Conservation (phyloP, 768 basidiomycete species). For the Scleroderma citrinum region DNA sequence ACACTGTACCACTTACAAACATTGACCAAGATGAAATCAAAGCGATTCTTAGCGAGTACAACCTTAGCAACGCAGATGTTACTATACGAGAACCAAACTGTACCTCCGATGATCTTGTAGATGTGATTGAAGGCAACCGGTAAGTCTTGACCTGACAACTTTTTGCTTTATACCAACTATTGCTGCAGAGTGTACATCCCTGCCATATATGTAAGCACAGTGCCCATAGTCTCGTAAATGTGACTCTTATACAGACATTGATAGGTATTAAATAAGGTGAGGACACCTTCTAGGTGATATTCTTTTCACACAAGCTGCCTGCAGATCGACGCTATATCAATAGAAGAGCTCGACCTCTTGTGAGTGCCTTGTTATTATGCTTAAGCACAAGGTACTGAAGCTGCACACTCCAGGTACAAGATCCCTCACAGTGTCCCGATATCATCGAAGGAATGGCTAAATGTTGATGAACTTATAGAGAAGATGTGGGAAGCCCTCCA, state of each 20-base stretch:
- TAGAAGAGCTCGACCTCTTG: slow-evolving; percentile 93
- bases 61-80: slow-evolving; percentile 81
- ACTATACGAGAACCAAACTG: slow-evolving; percentile 89
- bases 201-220: slow-evolving; percentile 68
- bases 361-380: slow-evolving; percentile 25
- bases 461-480: slow-evolving; percentile 89
- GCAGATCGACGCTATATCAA: slow-evolving; percentile 96
- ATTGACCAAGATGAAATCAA: slow-evolving; percentile 96
- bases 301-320: neutral
- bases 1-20: slow-evolving; percentile 93
- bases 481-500: slow-evolving; percentile 92
- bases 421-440: slow-evolving; percentile 95
- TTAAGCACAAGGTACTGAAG: neutral
- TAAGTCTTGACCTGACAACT: slow-evolving; percentile 15
- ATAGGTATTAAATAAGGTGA: slow-evolving; percentile 80
- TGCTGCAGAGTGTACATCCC: slow-evolving; percentile 83
- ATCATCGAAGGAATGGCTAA: slow-evolving; percentile 92
- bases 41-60: slow-evolving; percentile 91
- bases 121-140: slow-evolving; percentile 96
- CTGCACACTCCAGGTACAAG: slow-evolving; percentile 54
- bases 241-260: slow-evolving; percentile 1
- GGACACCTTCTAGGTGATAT: slow-evolving; percentile 1
- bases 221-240: neutral
- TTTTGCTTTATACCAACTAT: slow-evolving; percentile 2
- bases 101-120: slow-evolving; percentile 93